Percentiles rank a stretch among this genome's conserved stretches.
Evolutionary conservation across 306 rosid genomes (phyloP).

Genomic region (Pyrus communis): DNA sequence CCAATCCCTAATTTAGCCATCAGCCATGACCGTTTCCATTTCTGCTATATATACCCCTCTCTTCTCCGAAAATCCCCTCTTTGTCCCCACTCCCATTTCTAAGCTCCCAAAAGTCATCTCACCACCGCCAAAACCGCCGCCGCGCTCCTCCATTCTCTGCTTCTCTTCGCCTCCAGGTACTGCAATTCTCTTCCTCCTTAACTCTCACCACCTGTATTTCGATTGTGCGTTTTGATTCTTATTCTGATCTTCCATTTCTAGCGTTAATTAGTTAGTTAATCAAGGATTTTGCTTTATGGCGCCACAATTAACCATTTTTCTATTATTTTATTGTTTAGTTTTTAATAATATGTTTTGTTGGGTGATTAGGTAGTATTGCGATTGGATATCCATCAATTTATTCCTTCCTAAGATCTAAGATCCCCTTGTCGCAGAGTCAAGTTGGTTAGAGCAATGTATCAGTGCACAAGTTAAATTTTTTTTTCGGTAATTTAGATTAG

Average conservation of each 20-base stretch:
- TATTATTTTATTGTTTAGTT: not conserved
- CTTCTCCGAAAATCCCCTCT: not conserved
- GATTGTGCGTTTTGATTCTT: not conserved
- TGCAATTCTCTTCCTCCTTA: not conserved
- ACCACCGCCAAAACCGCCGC: not conserved
- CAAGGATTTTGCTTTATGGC: not conserved
- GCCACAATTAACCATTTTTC: not conserved
- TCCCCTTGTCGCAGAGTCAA: not conserved
- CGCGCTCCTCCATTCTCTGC: not conserved
- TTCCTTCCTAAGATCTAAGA: not conserved
- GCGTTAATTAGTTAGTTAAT: not conserved
- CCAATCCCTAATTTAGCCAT: not conserved
- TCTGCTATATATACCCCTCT: constrained; percentile 6
- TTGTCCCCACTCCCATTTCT: not conserved
- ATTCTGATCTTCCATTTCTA: not conserved
- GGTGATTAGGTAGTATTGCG: not conserved
- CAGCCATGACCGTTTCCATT: not conserved
- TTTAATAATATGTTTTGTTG: not conserved
- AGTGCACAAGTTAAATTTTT: not conserved
- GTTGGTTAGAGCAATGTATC: not conserved
- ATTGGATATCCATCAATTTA: not conserved
- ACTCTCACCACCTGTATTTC: not conserved
- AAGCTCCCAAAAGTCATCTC: not conserved
- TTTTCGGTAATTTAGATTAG: not conserved
- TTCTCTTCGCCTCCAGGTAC: constrained; percentile 4